Evolutionary conservation across 208 protist genomes (phyloP).

Genomic region (Wallacemonas sp.): DNA sequence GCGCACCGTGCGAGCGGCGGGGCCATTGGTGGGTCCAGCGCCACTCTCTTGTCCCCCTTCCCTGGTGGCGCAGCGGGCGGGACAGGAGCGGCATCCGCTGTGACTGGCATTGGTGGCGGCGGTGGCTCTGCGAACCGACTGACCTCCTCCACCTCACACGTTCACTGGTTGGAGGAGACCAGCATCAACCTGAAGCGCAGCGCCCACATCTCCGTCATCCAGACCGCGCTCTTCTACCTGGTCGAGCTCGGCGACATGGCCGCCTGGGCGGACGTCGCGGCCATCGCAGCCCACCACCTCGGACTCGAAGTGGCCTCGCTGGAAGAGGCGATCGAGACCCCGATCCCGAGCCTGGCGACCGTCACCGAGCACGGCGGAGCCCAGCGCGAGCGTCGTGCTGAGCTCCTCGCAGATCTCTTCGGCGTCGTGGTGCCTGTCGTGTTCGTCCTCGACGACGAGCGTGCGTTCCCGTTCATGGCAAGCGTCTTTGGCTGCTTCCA

Average conservation of each 20-base stretch:
- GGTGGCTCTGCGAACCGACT: not conserved
- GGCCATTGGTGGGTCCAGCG: too few relatives aligned
- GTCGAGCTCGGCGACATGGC: conserved; percentile 23
- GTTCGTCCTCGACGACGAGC: conserved; percentile 40
- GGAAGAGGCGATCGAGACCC: conserved; percentile 12
- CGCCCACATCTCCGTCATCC: conserved; percentile 21
- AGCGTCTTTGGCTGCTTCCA: conserved; percentile 23
- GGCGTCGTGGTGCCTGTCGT: conserved; percentile 36
- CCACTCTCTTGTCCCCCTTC: conserved; percentile 1
- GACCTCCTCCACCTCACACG: not conserved
- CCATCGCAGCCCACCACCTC: conserved; percentile 23
- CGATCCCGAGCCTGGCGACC: conserved; percentile 14
- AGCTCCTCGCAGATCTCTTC: conserved; percentile 10
- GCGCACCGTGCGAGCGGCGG: not conserved
- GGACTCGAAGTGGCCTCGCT: conserved; percentile 17
- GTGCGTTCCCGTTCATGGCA: conserved; percentile 45
- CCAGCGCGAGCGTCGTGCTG: conserved; percentile 14
- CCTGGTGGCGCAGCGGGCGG: too few relatives aligned
- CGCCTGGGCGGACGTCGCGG: conserved; percentile 31
- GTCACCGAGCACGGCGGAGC: conserved; percentile 9
- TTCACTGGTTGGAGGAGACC: conserved; percentile 9
- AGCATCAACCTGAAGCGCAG: conserved; percentile 23
- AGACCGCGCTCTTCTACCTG: conserved; percentile 32
- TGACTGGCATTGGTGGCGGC: not conserved
- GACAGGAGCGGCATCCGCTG: not conserved